Conservation (phyloP, 768 basidiomycete species). For the Boletus patriciae region DNA sequence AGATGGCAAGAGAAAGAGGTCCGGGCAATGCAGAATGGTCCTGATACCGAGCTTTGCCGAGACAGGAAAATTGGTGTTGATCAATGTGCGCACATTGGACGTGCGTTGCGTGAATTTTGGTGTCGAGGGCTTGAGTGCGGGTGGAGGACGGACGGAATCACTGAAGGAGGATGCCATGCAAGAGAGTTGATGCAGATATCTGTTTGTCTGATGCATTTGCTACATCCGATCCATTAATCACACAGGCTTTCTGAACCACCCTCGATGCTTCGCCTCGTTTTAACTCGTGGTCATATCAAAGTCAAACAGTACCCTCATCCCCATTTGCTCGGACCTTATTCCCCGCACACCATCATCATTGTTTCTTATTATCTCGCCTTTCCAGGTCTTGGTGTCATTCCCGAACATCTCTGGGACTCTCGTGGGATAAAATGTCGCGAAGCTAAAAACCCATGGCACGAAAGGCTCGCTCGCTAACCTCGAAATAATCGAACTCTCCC, state of each 20-base stretch:
- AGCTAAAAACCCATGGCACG: too few relatives aligned
- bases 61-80: conserved; percentile 74
- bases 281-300: too few relatives aligned
- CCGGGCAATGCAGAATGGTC: conserved; percentile 63
- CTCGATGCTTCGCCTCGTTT: not conserved
- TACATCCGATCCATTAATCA: not conserved
- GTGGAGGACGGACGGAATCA: conserved; percentile 12
- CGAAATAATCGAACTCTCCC: too few relatives aligned
- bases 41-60: conserved; percentile 79
- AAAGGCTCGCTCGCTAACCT: too few relatives aligned
- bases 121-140: conserved; percentile 37
- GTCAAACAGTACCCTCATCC: too few relatives aligned
- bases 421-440: too few relatives aligned
- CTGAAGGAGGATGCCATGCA: conserved; percentile 23
- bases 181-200: conserved; percentile 18
- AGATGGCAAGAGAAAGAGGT: conserved; percentile 24
- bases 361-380: too few relatives aligned
- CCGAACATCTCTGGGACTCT: too few relatives aligned
- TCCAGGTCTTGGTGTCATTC: too few relatives aligned
- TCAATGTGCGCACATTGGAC: conserved; percentile 76
- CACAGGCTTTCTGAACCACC: not conserved
- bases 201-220: not conserved
- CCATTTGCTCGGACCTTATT: too few relatives aligned
- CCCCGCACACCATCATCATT: too few relatives aligned
- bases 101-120: conserved; percentile 63